Evolutionary conservation across 768 basidiomycete species (phyloP).

Genomic region (Tulasnella sp.): DNA sequence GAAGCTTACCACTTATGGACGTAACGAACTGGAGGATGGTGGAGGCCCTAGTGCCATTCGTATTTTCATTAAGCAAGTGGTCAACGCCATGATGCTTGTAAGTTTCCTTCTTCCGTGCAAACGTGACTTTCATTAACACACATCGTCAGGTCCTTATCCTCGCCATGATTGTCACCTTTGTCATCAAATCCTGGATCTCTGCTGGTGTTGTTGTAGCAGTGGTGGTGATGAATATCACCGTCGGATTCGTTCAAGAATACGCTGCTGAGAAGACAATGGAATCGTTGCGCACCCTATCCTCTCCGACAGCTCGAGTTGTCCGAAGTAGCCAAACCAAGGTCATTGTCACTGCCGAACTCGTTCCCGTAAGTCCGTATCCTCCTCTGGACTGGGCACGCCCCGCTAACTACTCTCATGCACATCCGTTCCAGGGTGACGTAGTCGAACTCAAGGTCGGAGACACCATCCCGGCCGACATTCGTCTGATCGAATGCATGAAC

Average conservation of each 20-base stretch:
- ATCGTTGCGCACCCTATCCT: constrained; percentile 53
- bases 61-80: constrained; percentile 40
- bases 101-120: not conserved
- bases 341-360: constrained; percentile 51
- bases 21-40: constrained; percentile 42
- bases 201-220: constrained; percentile 56
- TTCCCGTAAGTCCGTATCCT: constrained; percentile 43
- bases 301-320: constrained; percentile 53
- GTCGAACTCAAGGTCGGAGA: constrained; percentile 65
- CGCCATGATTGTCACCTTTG: constrained; percentile 58
- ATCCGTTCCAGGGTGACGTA: constrained; percentile 63
- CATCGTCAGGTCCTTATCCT: constrained; percentile 38
- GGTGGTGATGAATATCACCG: constrained; percentile 42
- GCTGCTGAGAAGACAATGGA: constrained; percentile 57
- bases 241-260: constrained; percentile 56
- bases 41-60: constrained; percentile 32
- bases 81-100: constrained; percentile 50
- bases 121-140: not conserved
- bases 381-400: not conserved
- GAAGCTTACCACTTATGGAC: constrained; percentile 42
- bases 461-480: constrained; percentile 55
- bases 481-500: constrained; percentile 57
- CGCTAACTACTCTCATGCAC: not conserved
- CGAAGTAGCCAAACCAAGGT: constrained; percentile 49
- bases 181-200: constrained; percentile 58